phyloP scores from a whole-genome alignment of 164 flowering plant species.

The Piper betle region DNA sequence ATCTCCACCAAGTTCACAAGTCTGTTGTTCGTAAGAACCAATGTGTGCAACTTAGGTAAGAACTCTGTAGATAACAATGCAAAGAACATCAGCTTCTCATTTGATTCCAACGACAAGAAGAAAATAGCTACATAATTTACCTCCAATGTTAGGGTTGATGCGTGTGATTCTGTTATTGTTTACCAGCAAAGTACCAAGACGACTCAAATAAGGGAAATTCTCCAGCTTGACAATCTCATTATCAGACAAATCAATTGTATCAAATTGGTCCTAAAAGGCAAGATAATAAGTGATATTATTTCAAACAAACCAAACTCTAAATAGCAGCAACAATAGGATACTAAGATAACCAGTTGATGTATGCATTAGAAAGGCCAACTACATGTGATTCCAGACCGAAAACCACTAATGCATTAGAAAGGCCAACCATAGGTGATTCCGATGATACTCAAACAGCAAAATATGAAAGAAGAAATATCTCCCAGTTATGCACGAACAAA shows the following conservation, averaged over 20 bases:
- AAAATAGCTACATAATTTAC: slow-evolving; percentile 18
- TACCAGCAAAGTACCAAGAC: slow-evolving; percentile 68
- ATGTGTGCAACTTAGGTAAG: slow-evolving; percentile 78
- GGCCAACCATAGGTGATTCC: too few relatives aligned
- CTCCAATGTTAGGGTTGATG: slow-evolving; percentile 79
- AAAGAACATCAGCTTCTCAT: background rate
- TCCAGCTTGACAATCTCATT: slow-evolving; percentile 98
- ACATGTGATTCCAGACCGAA: too few relatives aligned
- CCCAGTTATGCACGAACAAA: too few relatives aligned
- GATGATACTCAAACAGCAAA: too few relatives aligned
- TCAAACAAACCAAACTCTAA: background rate
- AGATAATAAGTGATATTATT: background rate
- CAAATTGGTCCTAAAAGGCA: slow-evolving; percentile 80
- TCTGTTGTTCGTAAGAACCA: slow-evolving; percentile 90
- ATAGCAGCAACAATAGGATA: too few relatives aligned
- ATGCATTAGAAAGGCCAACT: too few relatives aligned
- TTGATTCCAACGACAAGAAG: background rate
- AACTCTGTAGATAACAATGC: slow-evolving; percentile 42
- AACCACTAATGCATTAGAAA: too few relatives aligned
- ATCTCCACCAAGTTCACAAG: slow-evolving; percentile 87
- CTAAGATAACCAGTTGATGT: too few relatives aligned
- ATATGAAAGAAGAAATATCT: too few relatives aligned
- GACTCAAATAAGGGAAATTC: slow-evolving; percentile 66
- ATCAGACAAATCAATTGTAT: slow-evolving; percentile 85
- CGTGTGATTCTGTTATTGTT: slow-evolving; percentile 91